Conservation (phyloP, 768 basidiomycete genomes). For the Pluteus cervinus region DNA sequence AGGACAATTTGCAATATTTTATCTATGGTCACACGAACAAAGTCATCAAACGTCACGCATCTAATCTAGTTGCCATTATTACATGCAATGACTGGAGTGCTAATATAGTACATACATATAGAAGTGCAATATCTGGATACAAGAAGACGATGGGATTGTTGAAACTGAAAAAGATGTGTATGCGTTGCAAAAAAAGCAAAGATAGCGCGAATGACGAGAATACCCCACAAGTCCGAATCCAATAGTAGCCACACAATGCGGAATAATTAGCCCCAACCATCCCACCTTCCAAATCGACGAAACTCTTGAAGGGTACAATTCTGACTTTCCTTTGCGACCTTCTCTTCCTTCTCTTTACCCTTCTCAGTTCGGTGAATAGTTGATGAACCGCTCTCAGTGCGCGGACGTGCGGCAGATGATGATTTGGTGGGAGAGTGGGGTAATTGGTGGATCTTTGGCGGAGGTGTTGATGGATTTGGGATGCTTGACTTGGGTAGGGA, state of each 20-base stretch:
- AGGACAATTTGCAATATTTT: no score
- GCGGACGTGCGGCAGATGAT: conserved; percentile 31
- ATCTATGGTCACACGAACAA: conserved; percentile 10
- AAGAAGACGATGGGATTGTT: conserved; percentile 1
- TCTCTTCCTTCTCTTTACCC: conserved; percentile 58
- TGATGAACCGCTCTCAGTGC: conserved; percentile 54
- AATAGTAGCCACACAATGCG: conserved; percentile 1
- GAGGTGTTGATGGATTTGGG: conserved; percentile 16
- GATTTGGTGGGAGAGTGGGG: conserved; percentile 40
- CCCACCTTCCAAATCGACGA: conserved; percentile 81
- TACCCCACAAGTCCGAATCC: background rate
- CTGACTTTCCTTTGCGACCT: conserved; percentile 53
- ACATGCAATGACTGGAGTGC: conserved; percentile 1
- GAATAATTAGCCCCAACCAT: conserved; percentile 64
- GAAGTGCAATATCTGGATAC: background rate
- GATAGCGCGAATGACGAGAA: no score
- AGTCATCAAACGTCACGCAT: background rate
- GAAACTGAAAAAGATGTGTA: conserved; percentile 2
- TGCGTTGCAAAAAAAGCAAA: no score
- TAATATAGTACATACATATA: conserved; percentile 5
- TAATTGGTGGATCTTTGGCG: conserved; percentile 9
- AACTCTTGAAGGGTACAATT: conserved; percentile 73
- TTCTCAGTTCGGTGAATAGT: conserved; percentile 43
- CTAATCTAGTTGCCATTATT: conserved; percentile 4
- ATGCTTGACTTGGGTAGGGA: conserved; percentile 37